These are phyloP conservation scores for Sclerotinia borealis DNA, from an alignment of 2,329 filamentous ascomycete genomes.

Conservation along the genomic window DNA sequence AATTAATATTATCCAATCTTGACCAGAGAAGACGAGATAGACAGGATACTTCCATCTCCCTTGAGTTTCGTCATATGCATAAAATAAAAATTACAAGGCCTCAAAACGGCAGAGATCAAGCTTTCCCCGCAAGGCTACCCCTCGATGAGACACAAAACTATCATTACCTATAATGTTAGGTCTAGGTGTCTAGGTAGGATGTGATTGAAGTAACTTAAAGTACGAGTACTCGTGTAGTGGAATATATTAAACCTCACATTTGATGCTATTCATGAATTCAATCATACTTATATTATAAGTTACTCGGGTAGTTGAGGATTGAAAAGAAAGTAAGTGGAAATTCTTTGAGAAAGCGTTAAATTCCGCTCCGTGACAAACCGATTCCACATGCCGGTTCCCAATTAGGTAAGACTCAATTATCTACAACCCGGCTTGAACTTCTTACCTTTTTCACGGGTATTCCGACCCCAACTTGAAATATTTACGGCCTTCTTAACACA, in stretches of 20 bases:
- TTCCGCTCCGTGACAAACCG: slow-evolving; percentile 11
- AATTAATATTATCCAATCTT: not conserved
- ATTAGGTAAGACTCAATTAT: slow-evolving; percentile 5
- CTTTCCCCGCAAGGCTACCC: not conserved
- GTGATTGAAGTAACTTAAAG: not conserved
- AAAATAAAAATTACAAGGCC: not conserved
- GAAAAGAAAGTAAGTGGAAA: not conserved
- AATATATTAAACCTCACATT: not conserved
- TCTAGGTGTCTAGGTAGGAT: too few species aligned
- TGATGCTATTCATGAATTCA: not conserved
- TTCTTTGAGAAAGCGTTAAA: slow-evolving; percentile 12
- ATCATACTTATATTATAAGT: not conserved
- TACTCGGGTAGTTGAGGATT: not conserved
- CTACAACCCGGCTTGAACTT: slow-evolving; percentile 6
- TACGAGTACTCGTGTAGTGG: not conserved
- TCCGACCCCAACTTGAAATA: slow-evolving; percentile 5
- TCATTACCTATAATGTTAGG: not conserved
- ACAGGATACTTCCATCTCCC: not conserved
- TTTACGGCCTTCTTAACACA: slow-evolving; percentile 1
- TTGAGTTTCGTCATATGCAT: not conserved
- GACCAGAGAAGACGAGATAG: not conserved
- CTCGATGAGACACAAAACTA: not conserved
- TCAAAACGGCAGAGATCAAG: not conserved
- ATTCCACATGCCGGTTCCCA: slow-evolving; percentile 10
- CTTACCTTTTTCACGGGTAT: slow-evolving; percentile 7